A percentile compares a stretch with the other conserved stretches of the same genome.
These are phyloP conservation scores for Solanum clarkiae DNA, from an alignment of 257 asterid species.

Conservation along the genomic window DNA sequence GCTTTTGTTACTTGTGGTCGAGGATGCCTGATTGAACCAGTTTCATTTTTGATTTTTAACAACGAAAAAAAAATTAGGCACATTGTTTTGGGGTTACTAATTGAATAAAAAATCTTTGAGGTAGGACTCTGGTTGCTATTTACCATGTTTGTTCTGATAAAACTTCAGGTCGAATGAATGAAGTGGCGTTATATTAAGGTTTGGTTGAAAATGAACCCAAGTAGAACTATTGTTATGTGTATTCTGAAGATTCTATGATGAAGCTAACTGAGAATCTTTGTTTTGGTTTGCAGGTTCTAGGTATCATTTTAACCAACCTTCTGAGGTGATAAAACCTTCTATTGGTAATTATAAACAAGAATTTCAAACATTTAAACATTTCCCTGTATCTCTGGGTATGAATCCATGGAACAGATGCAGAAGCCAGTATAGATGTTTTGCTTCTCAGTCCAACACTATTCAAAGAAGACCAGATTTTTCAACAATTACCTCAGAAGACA, in stretches of 20 bases:
- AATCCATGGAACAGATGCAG: constrained; percentile 11
- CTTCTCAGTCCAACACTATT: constrained; percentile 36
- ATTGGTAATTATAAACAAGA: constrained; percentile 4
- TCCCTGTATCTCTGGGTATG: constrained; percentile 3
- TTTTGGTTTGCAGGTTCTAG: constrained; percentile 23
- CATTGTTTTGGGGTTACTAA: background rate
- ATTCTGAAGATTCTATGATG: background rate
- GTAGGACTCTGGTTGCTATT: background rate
- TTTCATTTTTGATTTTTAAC: background rate
- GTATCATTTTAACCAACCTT: background rate
- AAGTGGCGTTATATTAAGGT: background rate
- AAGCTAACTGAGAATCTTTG: background rate
- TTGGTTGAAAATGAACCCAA: background rate
- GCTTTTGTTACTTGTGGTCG: background rate
- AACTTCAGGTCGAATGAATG: background rate
- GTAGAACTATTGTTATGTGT: background rate
- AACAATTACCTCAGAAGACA: constrained; percentile 46
- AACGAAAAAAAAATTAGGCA: background rate
- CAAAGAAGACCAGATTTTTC: constrained; percentile 52
- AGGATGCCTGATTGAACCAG: background rate
- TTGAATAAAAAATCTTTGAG: background rate
- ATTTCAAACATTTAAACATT: background rate
- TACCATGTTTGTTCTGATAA: background rate
- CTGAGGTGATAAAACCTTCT: constrained; percentile 11
- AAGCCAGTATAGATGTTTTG: constrained; percentile 25